phyloP scores from a whole-genome alignment of 2,329 filamentous ascomycete genomes.

The Calonectria hawksworthii region DNA sequence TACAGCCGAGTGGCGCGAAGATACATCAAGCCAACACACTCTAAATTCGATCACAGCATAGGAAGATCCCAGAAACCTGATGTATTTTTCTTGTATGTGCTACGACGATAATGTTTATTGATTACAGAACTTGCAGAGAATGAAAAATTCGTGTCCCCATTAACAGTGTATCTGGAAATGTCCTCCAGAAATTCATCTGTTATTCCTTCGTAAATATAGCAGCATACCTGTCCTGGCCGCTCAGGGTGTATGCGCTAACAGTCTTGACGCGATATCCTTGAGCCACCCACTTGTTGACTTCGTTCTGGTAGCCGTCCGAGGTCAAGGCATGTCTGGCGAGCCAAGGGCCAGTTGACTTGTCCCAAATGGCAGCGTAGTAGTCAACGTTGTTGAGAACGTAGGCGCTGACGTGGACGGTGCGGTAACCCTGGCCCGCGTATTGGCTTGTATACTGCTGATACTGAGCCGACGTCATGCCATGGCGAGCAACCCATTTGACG shows the following conservation, averaged over 20 bases:
- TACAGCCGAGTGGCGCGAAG: not conserved
- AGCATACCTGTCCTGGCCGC: not conserved
- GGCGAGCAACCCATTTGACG: not conserved
- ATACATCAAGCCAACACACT: not conserved
- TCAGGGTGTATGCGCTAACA: constrained; percentile 1
- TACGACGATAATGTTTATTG: not conserved
- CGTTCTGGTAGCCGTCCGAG: not conserved
- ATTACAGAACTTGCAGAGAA: not conserved
- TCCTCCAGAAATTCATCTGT: not conserved
- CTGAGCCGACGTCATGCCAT: not conserved
- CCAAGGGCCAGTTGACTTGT: constrained; percentile 1
- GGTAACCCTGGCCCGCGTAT: not conserved
- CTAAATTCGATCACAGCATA: not conserved
- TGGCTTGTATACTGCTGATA: not conserved
- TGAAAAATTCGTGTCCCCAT: not conserved
- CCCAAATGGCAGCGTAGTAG: constrained; percentile 14
- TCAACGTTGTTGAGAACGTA: constrained; percentile 18
- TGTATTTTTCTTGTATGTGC: not conserved
- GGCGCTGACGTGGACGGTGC: not conserved
- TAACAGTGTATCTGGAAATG: not conserved
- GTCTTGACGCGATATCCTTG: not conserved
- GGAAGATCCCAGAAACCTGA: not conserved
- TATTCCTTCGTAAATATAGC: constrained; percentile 3
- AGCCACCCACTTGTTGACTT: not conserved
- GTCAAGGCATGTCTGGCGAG: not conserved